These are phyloP conservation scores for Alternaria arbusti DNA, from an alignment of 2,329 filamentous ascomycete species.

Conservation along the genomic window DNA sequence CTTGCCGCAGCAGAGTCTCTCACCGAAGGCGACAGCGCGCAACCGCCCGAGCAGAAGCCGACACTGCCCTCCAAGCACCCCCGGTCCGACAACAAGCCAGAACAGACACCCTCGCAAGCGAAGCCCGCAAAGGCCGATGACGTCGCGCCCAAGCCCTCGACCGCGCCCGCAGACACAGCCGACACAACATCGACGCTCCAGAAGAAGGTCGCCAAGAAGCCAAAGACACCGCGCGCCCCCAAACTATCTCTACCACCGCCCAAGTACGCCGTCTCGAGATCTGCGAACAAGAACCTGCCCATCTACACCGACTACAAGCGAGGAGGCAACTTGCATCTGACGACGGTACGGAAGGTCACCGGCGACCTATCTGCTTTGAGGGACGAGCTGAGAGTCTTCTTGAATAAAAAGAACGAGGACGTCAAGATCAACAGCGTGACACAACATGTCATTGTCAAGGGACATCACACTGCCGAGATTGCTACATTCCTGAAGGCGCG, in stretches of 20 bases:
- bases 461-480: conserved; percentile 19
- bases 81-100: conserved; percentile 10
- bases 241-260: conserved; percentile 28
- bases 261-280: conserved; percentile 76
- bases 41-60: conserved; percentile 31
- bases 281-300: conserved; percentile 71
- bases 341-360: conserved; percentile 78
- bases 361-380: conserved; percentile 72
- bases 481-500: conserved; percentile 19
- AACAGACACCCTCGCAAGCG: conserved; percentile 8
- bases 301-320: conserved; percentile 78
- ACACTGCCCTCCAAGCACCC: conserved; percentile 24
- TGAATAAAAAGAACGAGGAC: conserved; percentile 64
- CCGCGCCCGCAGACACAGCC: background rate
- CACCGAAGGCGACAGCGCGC: conserved; percentile 43
- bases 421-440: conserved; percentile 68
- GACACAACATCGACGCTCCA: conserved; percentile 14
- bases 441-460: conserved; percentile 65
- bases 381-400: conserved; percentile 64
- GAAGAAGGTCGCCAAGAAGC: conserved; percentile 9
- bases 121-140: conserved; percentile 1
- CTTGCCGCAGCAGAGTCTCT: conserved; percentile 43
- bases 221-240: conserved; percentile 1
- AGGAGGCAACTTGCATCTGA: conserved; percentile 77
- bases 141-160: background rate